Evolutionary conservation across 345 rosid species (phyloP).

Genomic region (Erucastrum elatum): DNA sequence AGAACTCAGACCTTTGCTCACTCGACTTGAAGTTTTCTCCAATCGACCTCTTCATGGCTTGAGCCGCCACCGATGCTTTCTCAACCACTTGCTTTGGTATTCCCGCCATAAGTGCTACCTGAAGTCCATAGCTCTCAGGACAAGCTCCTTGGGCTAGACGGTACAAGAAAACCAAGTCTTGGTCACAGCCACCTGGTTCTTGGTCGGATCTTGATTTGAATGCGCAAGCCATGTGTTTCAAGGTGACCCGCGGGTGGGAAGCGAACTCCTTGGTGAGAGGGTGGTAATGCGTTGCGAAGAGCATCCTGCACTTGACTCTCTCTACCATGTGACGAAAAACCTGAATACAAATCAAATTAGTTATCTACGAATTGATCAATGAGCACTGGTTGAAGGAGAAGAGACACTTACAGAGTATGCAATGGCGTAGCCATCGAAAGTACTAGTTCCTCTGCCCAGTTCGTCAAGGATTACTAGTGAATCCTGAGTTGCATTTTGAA

Average conservation of each 20-base stretch:
- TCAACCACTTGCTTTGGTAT: conserved; percentile 74
- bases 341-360: conserved; percentile 43
- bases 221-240: conserved; percentile 91
- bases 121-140: conserved; percentile 88
- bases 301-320: conserved; percentile 77
- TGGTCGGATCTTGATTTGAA: conserved; percentile 44
- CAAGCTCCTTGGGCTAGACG: conserved; percentile 80
- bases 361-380: neutral
- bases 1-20: conserved; percentile 77
- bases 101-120: conserved; percentile 91
- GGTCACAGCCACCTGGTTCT: conserved; percentile 36
- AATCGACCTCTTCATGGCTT: conserved; percentile 59
- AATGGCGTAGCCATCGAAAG: conserved; percentile 95
- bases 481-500: conserved; percentile 88
- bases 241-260: conserved; percentile 75
- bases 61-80: conserved; percentile 61
- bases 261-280: conserved; percentile 91
- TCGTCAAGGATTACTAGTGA: conserved; percentile 93
- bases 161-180: conserved; percentile 73
- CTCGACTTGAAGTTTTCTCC: conserved; percentile 76
- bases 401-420: conserved; percentile 69
- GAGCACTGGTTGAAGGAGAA: neutral
- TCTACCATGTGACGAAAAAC: conserved; percentile 93
- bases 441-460: conserved; percentile 96
- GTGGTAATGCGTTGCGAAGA: conserved; percentile 94